Base-by-base conservation (phyloP, 1,284 basidiomycete species). In the Cryptococcus depauperatus region DNA sequence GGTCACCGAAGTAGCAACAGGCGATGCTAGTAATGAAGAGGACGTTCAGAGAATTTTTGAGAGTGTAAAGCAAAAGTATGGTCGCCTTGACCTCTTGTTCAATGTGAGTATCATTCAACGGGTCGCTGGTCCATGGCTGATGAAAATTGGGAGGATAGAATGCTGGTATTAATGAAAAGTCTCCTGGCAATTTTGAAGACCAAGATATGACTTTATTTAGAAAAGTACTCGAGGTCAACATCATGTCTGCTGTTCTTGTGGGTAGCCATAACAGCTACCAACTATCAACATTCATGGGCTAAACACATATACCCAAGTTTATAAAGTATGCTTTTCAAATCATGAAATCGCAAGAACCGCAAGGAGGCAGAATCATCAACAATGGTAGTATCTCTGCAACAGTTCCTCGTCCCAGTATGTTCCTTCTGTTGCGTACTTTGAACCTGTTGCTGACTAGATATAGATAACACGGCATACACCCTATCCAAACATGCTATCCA, bases 341-440 rank as follows among this genome's bases (percentile, higher is more conserved):
- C 9, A 88, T 88, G 78, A 87, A 85, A 61, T 58, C 66, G 0
- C 84, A 89, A 61, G 63, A 68, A 0, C 85, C 86, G 3, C 75
- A 74, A 49, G 86, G 85, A 55, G 85, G 85, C 72, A 76, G 83
- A 11, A 84, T 90, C 56, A 83, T 89, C 69, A 89, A 88, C 71
- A 87, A 88, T 55, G 84, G 85, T 6, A 85, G 82, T 30, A 77
- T 89, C 45, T 79, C 83, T 0, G 83, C 85, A 0, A 77, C 82
- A 51, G 74, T 79, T 1, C 85, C 86, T 2, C 76, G 86, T 23
- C 84, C 83, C 1, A 61, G 59, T 61, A 28, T 48, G 59, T 44
- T 33, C 18, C 5, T 30, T 21, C 13, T 37, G 3, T 19, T 19
- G 13, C 16, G 7, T n/a, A 26, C n/a, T 48, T 16, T 13, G 30